These are phyloP conservation scores for Coriolopsis trogii DNA, from an alignment of 1,284 basidiomycete genomes.

Conservation along the genomic window DNA sequence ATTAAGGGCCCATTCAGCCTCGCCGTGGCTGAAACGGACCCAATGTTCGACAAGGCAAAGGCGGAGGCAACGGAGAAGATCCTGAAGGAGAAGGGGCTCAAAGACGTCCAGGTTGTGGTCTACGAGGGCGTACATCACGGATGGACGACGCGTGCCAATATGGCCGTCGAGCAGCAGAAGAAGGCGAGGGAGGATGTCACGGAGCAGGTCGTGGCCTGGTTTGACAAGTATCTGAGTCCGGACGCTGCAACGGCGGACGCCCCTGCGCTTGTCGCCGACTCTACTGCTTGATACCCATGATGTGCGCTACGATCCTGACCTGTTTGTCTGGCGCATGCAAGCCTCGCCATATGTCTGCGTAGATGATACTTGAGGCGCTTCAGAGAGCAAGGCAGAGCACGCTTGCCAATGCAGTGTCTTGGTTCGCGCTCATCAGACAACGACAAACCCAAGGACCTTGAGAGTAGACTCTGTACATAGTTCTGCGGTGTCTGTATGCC, in stretches of 20 bases:
- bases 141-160: constrained; percentile 25
- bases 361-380: too few relatives aligned
- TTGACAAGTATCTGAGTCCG: constrained; percentile 22
- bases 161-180: constrained; percentile 22
- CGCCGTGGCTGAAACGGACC: constrained; percentile 20
- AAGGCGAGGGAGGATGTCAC: constrained; percentile 25
- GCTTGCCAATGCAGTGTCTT: too few relatives aligned
- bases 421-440: too few relatives aligned
- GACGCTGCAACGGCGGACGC: background rate
- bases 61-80: constrained; percentile 24
- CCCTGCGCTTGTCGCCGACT: too few relatives aligned
- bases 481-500: too few relatives aligned
- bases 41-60: constrained; percentile 7
- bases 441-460: too few relatives aligned
- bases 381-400: too few relatives aligned
- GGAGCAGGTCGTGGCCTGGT: constrained; percentile 26
- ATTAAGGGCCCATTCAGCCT: constrained; percentile 27
- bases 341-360: too few relatives aligned
- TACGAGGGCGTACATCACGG: constrained; percentile 29
- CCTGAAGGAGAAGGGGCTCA: constrained; percentile 19
- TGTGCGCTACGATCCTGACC: too few relatives aligned
- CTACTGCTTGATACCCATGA: too few relatives aligned
- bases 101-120: constrained; percentile 26
- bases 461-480: too few relatives aligned
- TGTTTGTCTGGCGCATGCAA: too few relatives aligned